Evolutionary conservation across 257 asterid genomes (phyloP).

Genomic region (Solanum etuberosum): DNA sequence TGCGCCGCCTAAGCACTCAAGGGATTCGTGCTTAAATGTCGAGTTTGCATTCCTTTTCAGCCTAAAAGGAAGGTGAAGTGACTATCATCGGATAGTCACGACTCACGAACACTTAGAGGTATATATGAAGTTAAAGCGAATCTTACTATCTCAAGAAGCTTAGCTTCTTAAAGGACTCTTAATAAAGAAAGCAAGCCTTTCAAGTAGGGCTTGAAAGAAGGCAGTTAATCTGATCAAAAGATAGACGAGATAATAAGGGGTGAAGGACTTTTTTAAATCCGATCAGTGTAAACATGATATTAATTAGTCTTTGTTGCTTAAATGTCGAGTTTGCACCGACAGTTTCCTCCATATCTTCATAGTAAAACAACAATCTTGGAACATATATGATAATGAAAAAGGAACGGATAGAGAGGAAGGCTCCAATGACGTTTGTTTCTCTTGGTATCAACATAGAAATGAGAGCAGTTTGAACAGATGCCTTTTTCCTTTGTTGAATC

Average conservation of each 20-base stretch:
- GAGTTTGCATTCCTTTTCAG: neutral
- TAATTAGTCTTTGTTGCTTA: neutral
- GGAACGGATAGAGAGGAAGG: neutral
- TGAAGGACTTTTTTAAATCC: neutral
- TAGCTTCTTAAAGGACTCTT: neutral
- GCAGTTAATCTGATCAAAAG: neutral
- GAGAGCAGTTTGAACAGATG: neutral
- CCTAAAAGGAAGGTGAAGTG: neutral
- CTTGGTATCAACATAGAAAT: neutral
- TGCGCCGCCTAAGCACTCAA: neutral
- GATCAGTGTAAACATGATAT: neutral
- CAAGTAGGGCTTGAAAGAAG: neutral
- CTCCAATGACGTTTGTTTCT: neutral
- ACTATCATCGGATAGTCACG: neutral
- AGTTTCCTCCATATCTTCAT: neutral
- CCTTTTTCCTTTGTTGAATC: neutral
- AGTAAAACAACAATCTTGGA: neutral
- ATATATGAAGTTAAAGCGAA: neutral
- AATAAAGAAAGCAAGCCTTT: neutral
- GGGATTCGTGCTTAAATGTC: neutral
- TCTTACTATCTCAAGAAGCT: neutral
- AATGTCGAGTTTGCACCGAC: neutral
- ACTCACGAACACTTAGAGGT: neutral
- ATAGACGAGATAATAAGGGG: neutral
- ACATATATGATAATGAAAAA: neutral